Evolutionary conservation across 768 basidiomycete species (phyloP), one percentile per base, ranked within the genome.

Genomic region (Mycena vitilis): DNA sequence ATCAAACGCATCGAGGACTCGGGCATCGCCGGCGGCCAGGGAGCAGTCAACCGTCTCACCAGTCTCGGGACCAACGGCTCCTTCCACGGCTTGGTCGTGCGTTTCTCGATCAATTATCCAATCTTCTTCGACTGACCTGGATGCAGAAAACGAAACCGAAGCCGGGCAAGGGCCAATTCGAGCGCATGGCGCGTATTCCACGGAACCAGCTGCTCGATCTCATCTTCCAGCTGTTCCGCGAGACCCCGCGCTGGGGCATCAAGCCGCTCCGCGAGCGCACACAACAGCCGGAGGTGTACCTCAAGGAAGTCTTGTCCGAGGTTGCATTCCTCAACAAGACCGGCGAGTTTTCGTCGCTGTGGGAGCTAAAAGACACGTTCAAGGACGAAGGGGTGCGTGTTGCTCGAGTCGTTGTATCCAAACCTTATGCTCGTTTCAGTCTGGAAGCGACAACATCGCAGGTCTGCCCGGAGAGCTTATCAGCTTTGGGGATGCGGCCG

Each of bases 171-270:
- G 30, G 30, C 30, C 84, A 87, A 16, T 92, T 92, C 81, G 94
- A 96, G 78, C 92, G 93, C 72, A 92, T 94, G 88, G 91, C 93
- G n/a, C 93, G 96, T 76, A 90, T 98, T 80, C 94, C 95, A 7
- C 86, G 91, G 61, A 92, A 95, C 80, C 92, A 96, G 75, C 86
- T 98, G 10, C 84, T 95, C 78, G 95, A 98, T 77, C 81, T 91
- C 62, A 84, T 98, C 48, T 96, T 96, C 80, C 73, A 80, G 2
- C 83, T 90, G 7, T 98, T 96, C 83, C 86, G 88, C 66, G 89
- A 95, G 68, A 86, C 86, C 53, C 87, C 90, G n/a, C 89, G 89
- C 58, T 98, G 95, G 95, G 83, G 88, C 65, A 89, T 95, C 77
- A 91, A 90, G 71, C 81, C 87, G 2, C 81, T 95, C 62, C 88